Base-by-base conservation (phyloP, 2,329 filamentous ascomycete genomes). In the Colletotrichum sp. region DNA sequence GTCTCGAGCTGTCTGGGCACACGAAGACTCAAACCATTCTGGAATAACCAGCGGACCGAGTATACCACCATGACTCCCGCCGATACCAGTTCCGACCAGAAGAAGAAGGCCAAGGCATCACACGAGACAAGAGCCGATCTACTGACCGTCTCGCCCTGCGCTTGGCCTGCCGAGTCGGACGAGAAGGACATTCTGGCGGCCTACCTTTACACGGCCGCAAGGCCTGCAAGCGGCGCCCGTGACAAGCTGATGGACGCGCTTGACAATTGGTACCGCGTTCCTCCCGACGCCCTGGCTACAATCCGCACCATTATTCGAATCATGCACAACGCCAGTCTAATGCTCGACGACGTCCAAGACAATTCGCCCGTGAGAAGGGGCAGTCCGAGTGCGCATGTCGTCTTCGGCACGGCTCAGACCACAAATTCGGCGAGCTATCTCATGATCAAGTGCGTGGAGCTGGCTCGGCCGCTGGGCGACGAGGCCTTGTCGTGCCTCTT, bases 281-380 rank as follows among this genome's bases (percentile, higher is more conserved):
- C 61, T 10, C 61, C 61, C 1, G 63, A 43, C 16, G 63, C 30
- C 30, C 34, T 72, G 1, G 63, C 43, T 21, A 66, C 43, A n/a
- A 72, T 72, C 30, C 43, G 34, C 30, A 38, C 43, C 21, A 58
- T 72, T 28, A 52, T 72, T 8, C 52, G 43, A 18, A 72, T 72
- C 38, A 38, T 72, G 52, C 70, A 72, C 24, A 72, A 67, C 34
- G 70, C 70, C 30, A 57, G 38, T 26, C 70, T 72, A 18, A 67
- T 72, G 30, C 78, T 87, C 5, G 85, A 86, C 67, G 85, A 87
- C 77, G 79, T 87, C 24, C 77, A 87, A 75, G 85, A 86, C 67
- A 71, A 75, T 2, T 85, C 85, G 2, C 34, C 72, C 3, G 72
- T 84, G 2, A 80, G 85, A 4, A 80, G 85, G 6, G 83, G 82